Evolutionary conservation across 805 yeast genomes (phyloP), one percentile per base, ranked within the genome.

Genomic region (Tetrapisispora pingtungensis): DNA sequence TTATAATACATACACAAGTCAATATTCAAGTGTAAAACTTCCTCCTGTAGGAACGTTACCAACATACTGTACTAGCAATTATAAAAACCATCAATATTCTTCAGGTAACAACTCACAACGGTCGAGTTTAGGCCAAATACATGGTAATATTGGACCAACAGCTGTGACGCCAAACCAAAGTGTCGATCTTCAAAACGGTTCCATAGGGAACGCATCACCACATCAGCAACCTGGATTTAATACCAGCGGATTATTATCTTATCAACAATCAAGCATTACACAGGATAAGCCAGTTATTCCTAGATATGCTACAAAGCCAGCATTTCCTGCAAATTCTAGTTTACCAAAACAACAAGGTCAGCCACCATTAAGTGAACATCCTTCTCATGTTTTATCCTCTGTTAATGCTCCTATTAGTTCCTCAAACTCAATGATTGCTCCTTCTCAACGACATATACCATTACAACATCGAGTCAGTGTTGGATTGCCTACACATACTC

Each of bases 1-100:
- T 20, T 27, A n/a, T 20, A 37, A 30, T 15, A 20, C 20, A 10
- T 34, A 35, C 22, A 22, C 18, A 10, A 24, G 27, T 31, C 36
- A 31, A 37, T 43, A 37, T 37, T 18, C 19, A 12, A 17, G 24
- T 14, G 18, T 44, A 18, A 44, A 35, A 36, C 36, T 44, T 5
- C 46, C 46, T 10, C 46, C 46, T 17, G 44, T 44, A 80, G 54
- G 78, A n/a, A 13, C 44, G 10, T n/a, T 41, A 13, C 36, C 44
- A 15, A 28, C 44, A 5, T 41, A 19, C 24, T 32, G 36, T 7
- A 13, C 31, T 13, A 30, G n/a, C 10, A 30, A 12, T 13, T 24
- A 14, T 6, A 30, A 24, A 18, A 22, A 19, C 7, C 22, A 27
- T 15, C 35, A 20, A 41, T 36, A 18, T 6, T 20, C 26, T 15